phyloP scores from a whole-genome alignment of 306 rosid genomes.

The Senna siamea region DNA sequence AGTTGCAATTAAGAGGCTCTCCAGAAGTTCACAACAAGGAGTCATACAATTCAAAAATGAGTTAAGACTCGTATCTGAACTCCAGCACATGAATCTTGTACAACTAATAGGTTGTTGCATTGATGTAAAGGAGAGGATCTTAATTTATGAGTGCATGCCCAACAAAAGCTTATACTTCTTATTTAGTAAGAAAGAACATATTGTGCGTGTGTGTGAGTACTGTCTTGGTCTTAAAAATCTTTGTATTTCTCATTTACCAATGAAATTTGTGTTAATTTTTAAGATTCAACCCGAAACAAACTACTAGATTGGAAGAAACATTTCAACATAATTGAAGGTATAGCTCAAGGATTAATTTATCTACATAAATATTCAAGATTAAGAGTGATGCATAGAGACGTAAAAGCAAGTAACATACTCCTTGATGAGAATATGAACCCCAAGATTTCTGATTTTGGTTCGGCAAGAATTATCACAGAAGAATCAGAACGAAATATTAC shows the following conservation, averaged over 20 bases:
- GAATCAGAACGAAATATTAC: conserved; percentile 24
- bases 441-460: conserved; percentile 40
- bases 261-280: not conserved
- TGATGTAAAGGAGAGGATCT: conserved; percentile 35
- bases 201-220: too few relatives aligned
- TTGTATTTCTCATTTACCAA: too few relatives aligned
- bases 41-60: conserved; percentile 16
- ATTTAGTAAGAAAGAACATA: not conserved
- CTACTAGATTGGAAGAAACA: conserved; percentile 36
- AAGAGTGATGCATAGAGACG: conserved; percentile 28
- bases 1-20: not conserved
- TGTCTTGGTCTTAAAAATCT: not conserved
- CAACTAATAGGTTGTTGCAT: conserved; percentile 29
- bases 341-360: conserved; percentile 39
- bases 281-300: not conserved
- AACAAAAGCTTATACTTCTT: conserved; percentile 40
- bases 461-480: conserved; percentile 24
- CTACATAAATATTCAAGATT: conserved; percentile 40
- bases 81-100: conserved; percentile 33
- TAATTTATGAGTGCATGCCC: conserved; percentile 41
- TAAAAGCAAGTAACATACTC: conserved; percentile 39
- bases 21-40: not conserved
- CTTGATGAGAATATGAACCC: conserved; percentile 35
- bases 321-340: conserved; percentile 38
- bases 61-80: conserved; percentile 13